Evolutionary conservation across 2,329 filamentous ascomycete genomes (phyloP).

Genomic region (Phaeophleospora eucalypticola): DNA sequence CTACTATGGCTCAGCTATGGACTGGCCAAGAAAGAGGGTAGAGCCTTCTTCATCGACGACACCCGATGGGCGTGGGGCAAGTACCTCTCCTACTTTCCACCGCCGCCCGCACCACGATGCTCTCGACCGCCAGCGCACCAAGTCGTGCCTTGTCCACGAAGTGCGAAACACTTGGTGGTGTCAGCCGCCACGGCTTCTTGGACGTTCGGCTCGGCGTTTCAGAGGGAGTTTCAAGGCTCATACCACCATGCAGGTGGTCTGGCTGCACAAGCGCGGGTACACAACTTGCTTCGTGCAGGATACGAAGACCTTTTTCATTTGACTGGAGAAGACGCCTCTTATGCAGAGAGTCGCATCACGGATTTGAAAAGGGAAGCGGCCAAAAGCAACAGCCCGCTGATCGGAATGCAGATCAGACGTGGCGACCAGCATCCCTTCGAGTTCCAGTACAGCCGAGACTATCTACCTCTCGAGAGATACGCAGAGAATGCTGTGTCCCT

Average conservation of each 20-base stretch:
- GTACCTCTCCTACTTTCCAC: conserved; percentile 67
- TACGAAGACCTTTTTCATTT: conserved; percentile 73
- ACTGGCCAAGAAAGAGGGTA: conserved; percentile 66
- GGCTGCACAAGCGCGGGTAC: conserved; percentile 56
- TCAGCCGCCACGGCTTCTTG: conserved; percentile 63
- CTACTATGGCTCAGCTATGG: conserved; percentile 81
- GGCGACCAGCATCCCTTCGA: conserved; percentile 76
- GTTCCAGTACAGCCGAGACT: conserved; percentile 74
- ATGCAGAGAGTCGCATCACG: conserved; percentile 57
- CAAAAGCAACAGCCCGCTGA: conserved; percentile 49
- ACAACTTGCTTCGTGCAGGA: conserved; percentile 62
- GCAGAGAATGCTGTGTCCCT: conserved; percentile 12
- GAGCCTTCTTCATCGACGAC: conserved; percentile 82
- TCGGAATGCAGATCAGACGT: conserved; percentile 75
- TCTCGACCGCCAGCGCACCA: conserved; percentile 68
- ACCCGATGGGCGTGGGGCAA: conserved; percentile 75
- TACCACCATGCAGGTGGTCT: conserved; percentile 22
- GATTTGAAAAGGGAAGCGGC: conserved; percentile 51
- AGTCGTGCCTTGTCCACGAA: conserved; percentile 74
- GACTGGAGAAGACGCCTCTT: conserved; percentile 59
- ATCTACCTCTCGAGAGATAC: conserved; percentile 71
- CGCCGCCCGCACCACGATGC: conserved; percentile 63
- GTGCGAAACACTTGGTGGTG: conserved; percentile 69
- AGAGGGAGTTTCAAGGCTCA: conserved; percentile 40
- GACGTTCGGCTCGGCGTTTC: conserved; percentile 60